Evolutionary conservation across 2,329 filamentous ascomycete species (phyloP), one percentile per base, ranked within the genome.

Genomic region (Fusarium luffae): DNA sequence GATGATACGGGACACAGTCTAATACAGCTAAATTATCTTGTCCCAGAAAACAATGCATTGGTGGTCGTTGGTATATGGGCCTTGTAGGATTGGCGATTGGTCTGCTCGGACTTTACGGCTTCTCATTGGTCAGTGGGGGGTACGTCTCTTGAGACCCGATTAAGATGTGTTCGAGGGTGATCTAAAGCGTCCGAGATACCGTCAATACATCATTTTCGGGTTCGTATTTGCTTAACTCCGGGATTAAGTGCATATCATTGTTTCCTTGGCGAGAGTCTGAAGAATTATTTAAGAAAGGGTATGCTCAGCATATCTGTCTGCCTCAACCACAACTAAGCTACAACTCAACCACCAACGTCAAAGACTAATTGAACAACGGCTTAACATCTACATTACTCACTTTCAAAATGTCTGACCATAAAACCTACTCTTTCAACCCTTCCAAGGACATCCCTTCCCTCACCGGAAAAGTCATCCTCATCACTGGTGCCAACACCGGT

Each of bases 111-210:
- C 44, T 58, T 2, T 10, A 4, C 0, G 2, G 0, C 4, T 2
- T 6, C 1, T 46, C 3, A 63, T 63, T 63, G 50, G 61, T 4
- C 7, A 8, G 8, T 0, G 0, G 0, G 0, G 3, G 1, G 2
- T 10, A 30, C 7, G 5, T 21, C 23, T 8, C 13, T 21, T 9
- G 2, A 50, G 5, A 34, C 14, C 13, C 34, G 10, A 12, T 0
- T 1, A 37, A n/a, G 18, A 0, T 37, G 12, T 5, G 0, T 13
- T 3, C 1, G 0, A 16, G 8, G 7, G 8, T 21, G 37, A 52
- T 11, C 11, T 1, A 28, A 28, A 5, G 4, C 4, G 10, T 6
- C 5, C 30, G 7, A n/a, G 12, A 13, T 9, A 10, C 4, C 42
- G 18, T 25, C 0, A 21, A 13, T 12, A 2, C 8, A 41, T 41